Conservation (phyloP, 2,329 filamentous ascomycete species). For the Aspergillus sp. region DNA sequence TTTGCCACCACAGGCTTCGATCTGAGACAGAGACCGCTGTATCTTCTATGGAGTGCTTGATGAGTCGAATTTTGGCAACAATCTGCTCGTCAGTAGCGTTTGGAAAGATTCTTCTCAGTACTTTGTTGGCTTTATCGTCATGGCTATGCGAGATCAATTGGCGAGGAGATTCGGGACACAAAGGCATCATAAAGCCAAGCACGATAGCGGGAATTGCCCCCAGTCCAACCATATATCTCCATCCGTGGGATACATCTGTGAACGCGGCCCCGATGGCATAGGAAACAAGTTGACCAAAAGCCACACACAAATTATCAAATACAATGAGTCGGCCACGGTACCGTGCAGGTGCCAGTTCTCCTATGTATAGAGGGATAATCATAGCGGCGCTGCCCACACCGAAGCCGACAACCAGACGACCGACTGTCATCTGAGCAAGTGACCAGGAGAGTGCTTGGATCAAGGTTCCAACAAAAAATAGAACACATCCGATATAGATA, state of each 20-base stretch:
- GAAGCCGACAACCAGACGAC: constrained; percentile 45
- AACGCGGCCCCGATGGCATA: constrained; percentile 39
- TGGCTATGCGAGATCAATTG: constrained; percentile 43
- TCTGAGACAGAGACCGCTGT: constrained; percentile 23
- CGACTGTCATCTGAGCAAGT: constrained; percentile 40
- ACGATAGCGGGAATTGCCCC: constrained; percentile 45
- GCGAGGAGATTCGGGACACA: constrained; percentile 47
- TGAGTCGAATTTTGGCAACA: constrained; percentile 40
- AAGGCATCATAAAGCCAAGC: constrained; percentile 39
- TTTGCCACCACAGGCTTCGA: constrained; percentile 36
- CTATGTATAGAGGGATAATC: constrained; percentile 34
- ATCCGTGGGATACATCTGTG: constrained; percentile 39
- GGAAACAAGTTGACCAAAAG: constrained; percentile 34
- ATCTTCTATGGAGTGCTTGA: constrained; percentile 36
- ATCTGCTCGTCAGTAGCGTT: constrained; percentile 37
- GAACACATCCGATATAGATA: constrained; percentile 21
- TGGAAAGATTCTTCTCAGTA: constrained; percentile 23
- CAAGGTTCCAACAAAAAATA: constrained; percentile 35
- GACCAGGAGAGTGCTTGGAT: constrained; percentile 30
- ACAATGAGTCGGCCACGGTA: constrained; percentile 15
- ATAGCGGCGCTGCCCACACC: constrained; percentile 46
- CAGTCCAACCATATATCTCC: constrained; percentile 46
- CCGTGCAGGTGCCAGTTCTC: constrained; percentile 12
- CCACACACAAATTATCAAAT: constrained; percentile 27
- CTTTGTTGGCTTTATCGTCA: constrained; percentile 33